A percentile compares a stretch with the other conserved stretches of the same genome.
These are phyloP conservation scores for Nepenthes alata DNA, from an alignment of 179 eudicot genomes.

Conservation along the genomic window DNA sequence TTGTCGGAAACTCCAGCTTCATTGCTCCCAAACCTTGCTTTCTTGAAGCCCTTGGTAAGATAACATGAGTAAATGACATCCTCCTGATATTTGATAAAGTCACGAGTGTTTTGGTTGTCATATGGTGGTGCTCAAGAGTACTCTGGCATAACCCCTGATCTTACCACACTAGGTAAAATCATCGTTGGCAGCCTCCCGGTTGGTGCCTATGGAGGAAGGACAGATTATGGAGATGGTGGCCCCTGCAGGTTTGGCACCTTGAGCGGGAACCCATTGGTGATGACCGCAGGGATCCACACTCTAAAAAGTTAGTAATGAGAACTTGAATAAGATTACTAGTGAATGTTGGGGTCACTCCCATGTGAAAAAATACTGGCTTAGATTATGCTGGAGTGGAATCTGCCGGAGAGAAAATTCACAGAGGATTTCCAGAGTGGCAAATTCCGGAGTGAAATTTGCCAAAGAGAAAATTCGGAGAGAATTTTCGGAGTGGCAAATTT, in stretches of 20 bases:
- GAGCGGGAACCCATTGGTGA: slow-evolving; percentile 87
- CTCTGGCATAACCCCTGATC: slow-evolving; percentile 67
- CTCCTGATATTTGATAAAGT: slow-evolving; percentile 74
- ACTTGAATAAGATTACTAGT: slow-evolving; percentile 51
- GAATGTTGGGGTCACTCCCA: slow-evolving; percentile 4
- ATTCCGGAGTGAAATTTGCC: too few species aligned
- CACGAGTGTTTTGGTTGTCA: slow-evolving; percentile 73
- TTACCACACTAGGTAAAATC: slow-evolving; percentile 74
- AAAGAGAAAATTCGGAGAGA: too few species aligned
- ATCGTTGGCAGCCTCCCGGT: slow-evolving; percentile 85
- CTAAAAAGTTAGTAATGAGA: slow-evolving; percentile 56
- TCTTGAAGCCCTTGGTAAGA: slow-evolving; percentile 37
- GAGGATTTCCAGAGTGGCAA: too few species aligned
- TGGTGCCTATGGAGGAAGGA: slow-evolving; percentile 84
- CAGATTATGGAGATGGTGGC: slow-evolving; percentile 96
- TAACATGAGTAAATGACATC: slow-evolving; percentile 49
- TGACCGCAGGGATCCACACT: slow-evolving; percentile 77
- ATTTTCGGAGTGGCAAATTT: too few species aligned
- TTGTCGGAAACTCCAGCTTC: slow-evolving; percentile 77
- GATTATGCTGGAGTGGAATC: too few species aligned
- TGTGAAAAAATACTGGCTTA: too few species aligned
- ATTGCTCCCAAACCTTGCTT: slow-evolving; percentile 62
- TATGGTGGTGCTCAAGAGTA: slow-evolving; percentile 90
- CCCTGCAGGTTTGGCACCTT: slow-evolving; percentile 77
- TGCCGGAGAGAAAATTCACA: too few species aligned